Evolutionary conservation across 495 filamentous ascomycete genomes (phyloP), one percentile per base, ranked within the genome.

Genomic region (Aspergillus carlsbadensis): DNA sequence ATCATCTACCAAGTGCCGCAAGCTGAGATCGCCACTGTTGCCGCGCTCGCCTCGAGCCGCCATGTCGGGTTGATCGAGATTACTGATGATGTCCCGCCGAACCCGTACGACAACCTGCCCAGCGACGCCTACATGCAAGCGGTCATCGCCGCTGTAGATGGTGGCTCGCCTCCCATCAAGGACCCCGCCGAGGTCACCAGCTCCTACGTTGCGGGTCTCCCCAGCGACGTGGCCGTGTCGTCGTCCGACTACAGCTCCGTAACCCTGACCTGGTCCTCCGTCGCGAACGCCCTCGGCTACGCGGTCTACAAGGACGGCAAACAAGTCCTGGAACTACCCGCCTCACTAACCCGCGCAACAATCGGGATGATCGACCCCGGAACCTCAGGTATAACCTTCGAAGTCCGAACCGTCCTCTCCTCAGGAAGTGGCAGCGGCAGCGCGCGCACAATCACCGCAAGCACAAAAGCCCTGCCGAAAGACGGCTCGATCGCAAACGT

Each of bases 101-200:
- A 63, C 33, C 56, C 56, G 0, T 63, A 63, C 34, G 48, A 63
- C 35, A 63, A 36, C 31, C 48, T 63, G 6, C 57, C 60, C 21
- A 37, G 11, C 13, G 56, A 59, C 18, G 21, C 56, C 0, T 63
- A 63, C 36, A 54, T 63, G 14, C 47, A 63, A 26, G 26, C 46
- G 7, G 37, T 63, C 11, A 57, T 63, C 29, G 43, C 18, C 33
- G 52, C 42, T 21, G 39, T 63, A 7, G 5, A 42, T 1, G 56
- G 60, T 29, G 56, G 56, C n/a, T 24, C 36, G n/a, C 55, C 24
- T 21, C 37, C 40, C 0, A 62, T 37, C 11, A 34, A 39, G 1
- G 35, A 52, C 18, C 29, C 47, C 6, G 15, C 33, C 21, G 14
- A 39, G 11, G 41, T n/a, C 52, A 41, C 29, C 15, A 46, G n/a